Conservation (phyloP, 768 basidiomycete genomes). For the Mycena chlorophos region DNA sequence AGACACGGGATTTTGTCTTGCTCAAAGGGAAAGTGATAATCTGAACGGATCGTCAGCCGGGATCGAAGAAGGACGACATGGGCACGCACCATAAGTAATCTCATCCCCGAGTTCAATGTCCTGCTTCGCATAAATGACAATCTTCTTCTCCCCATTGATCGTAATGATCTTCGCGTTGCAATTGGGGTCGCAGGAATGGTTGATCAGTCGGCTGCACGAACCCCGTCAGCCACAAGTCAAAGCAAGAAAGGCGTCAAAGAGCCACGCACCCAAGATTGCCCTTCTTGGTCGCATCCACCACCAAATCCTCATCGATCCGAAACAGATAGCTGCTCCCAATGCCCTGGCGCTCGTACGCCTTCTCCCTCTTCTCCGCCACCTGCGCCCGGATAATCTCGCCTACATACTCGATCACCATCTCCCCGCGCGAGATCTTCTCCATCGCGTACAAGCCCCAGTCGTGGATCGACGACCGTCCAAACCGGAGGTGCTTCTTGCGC, state of each 20-base stretch:
- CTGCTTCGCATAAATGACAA: slow-evolving; percentile 98
- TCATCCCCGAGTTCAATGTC: slow-evolving; percentile 96
- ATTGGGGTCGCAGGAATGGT: slow-evolving; percentile 97
- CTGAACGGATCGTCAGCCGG: slow-evolving; percentile 39
- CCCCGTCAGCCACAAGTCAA: slow-evolving; percentile 9
- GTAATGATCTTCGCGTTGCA: slow-evolving; percentile 90
- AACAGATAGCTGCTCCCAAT: slow-evolving; percentile 98
- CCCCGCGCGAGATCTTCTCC: slow-evolving; percentile 90
- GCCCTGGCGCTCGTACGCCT: slow-evolving; percentile 93
- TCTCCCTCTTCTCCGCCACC: slow-evolving; percentile 96
- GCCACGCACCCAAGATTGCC: slow-evolving; percentile 90
- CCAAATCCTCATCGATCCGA: slow-evolving; percentile 95
- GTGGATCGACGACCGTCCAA: slow-evolving; percentile 93
- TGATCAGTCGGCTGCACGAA: slow-evolving; percentile 81
- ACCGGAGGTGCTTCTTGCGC: slow-evolving; percentile 95
- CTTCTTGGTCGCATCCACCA: slow-evolving; percentile 99
- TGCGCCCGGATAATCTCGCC: slow-evolving; percentile 95
- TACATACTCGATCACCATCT: slow-evolving; percentile 99
- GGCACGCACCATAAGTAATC: slow-evolving; percentile 85
- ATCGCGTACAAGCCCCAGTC: slow-evolving; percentile 98
- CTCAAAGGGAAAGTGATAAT: slow-evolving; percentile 99
- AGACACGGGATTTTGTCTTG: slow-evolving; percentile 96
- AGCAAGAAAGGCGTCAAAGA: slow-evolving; percentile 14
- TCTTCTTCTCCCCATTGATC: slow-evolving; percentile 92
- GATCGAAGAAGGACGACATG: background rate